Evolutionary conservation across 2,329 filamentous ascomycete species (phyloP).

Genomic region (Diaporthe humulicola): DNA sequence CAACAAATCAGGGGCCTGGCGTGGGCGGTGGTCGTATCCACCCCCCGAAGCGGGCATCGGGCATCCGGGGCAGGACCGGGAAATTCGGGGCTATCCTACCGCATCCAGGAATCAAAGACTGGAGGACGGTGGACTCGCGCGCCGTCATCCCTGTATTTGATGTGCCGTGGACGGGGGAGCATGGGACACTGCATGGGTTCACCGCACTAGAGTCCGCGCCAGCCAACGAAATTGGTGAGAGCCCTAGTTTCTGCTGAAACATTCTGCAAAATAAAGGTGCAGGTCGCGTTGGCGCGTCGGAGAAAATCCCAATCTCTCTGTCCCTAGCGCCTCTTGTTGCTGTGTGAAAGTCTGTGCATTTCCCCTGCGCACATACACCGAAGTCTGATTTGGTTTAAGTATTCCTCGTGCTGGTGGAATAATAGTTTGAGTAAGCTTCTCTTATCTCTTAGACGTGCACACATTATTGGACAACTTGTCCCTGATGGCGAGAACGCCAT

Average conservation of each 20-base stretch:
- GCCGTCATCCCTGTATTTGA: neutral
- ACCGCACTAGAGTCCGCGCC: neutral
- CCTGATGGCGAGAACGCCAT: neutral
- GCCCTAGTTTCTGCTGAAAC: conserved; percentile 11
- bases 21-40: neutral
- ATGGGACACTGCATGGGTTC: neutral
- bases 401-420: neutral
- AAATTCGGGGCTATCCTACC: neutral
- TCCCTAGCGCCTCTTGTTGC: neutral
- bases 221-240: conserved; percentile 9
- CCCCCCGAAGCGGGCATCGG: neutral
- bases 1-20: neutral
- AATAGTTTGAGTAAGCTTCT: neutral
- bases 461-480: neutral
- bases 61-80: conserved; percentile 1
- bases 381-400: neutral
- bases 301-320: conserved; percentile 22
- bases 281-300: conserved; percentile 10
- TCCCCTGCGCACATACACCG: neutral
- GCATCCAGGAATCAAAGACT: neutral
- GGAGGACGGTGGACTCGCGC: neutral
- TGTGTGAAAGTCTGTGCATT: neutral
- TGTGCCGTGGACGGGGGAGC: neutral
- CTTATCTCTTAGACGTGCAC: too few species aligned
- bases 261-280: conserved; percentile 7